A percentile compares a stretch with the other conserved stretches of the same genome.
Evolutionary conservation across 2,329 filamentous ascomycete genomes (phyloP).

Genomic region (Orbilia oligospora): DNA sequence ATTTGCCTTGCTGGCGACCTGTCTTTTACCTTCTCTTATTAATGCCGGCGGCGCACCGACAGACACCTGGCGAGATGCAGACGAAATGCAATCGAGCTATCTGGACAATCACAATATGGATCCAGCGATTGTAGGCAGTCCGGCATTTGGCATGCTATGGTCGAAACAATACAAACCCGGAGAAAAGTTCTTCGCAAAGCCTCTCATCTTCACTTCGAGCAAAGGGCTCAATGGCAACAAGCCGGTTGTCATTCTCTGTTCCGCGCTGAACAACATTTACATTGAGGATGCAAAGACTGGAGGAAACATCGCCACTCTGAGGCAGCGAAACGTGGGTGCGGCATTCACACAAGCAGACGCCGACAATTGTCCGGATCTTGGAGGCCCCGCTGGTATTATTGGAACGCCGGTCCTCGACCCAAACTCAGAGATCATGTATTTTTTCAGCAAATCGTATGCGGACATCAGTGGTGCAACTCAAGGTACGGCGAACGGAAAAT

Average conservation of each 20-base stretch:
- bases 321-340: constrained; percentile 35
- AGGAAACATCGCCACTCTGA: constrained; percentile 34
- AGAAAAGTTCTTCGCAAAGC: constrained; percentile 59
- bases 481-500: constrained; percentile 63
- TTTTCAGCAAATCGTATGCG: constrained; percentile 69
- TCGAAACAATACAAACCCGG: constrained; percentile 53
- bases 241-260: constrained; percentile 51
- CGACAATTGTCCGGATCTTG: constrained; percentile 58
- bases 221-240: constrained; percentile 58
- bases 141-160: constrained; percentile 66
- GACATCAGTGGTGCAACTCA: constrained; percentile 56
- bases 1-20: constrained; percentile 49
- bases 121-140: constrained; percentile 65
- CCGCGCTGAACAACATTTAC: constrained; percentile 56
- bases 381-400: constrained; percentile 67
- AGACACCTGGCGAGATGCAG: constrained; percentile 64
- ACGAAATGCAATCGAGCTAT: constrained; percentile 67
- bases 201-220: constrained; percentile 56
- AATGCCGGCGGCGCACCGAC: constrained; percentile 61
- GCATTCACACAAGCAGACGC: constrained; percentile 53
- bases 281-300: constrained; percentile 58
- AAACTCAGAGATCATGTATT: constrained; percentile 68
- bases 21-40: constrained; percentile 42
- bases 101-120: constrained; percentile 68
- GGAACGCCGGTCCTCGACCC: constrained; percentile 70